These are phyloP conservation scores for Skeletonema menzelii DNA, from an alignment of 108 stramenopile species.

Conservation along the genomic window DNA sequence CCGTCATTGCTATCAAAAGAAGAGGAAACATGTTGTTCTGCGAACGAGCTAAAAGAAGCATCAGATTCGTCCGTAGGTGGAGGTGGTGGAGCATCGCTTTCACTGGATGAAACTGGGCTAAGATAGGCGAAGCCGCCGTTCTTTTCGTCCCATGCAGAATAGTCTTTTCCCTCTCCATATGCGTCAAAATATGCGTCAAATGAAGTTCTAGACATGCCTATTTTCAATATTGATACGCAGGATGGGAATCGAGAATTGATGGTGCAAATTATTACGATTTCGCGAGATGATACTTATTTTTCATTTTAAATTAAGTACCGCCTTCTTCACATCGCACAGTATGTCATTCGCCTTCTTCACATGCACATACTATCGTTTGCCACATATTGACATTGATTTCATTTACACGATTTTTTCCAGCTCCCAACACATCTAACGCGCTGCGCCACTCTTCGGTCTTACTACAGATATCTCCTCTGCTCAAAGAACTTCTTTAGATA, in stretches of 20 bases:
- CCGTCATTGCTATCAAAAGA: not conserved
- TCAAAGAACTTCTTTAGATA: constrained; percentile 87
- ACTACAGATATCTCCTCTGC: constrained; percentile 70
- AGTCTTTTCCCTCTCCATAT: not conserved
- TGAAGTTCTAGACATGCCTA: not conserved
- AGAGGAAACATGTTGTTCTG: not conserved
- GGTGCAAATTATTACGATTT: no score
- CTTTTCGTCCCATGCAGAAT: not conserved
- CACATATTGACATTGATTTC: no score
- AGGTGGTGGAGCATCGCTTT: not conserved
- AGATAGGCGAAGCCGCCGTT: not conserved
- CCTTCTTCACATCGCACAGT: no score
- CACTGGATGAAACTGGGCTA: not conserved
- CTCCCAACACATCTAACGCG: no score
- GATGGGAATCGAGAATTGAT: no score
- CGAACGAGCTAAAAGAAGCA: not conserved
- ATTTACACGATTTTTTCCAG: no score
- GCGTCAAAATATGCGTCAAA: not conserved
- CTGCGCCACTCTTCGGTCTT: no score
- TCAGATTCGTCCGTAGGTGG: not conserved
- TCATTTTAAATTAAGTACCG: no score
- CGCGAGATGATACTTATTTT: no score
- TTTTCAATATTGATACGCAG: no score
- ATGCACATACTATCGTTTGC: no score
- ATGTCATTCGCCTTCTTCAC: no score